Evolutionary conservation across 2,329 filamentous ascomycete genomes (phyloP).

Genomic region (Septoria petroselini): DNA sequence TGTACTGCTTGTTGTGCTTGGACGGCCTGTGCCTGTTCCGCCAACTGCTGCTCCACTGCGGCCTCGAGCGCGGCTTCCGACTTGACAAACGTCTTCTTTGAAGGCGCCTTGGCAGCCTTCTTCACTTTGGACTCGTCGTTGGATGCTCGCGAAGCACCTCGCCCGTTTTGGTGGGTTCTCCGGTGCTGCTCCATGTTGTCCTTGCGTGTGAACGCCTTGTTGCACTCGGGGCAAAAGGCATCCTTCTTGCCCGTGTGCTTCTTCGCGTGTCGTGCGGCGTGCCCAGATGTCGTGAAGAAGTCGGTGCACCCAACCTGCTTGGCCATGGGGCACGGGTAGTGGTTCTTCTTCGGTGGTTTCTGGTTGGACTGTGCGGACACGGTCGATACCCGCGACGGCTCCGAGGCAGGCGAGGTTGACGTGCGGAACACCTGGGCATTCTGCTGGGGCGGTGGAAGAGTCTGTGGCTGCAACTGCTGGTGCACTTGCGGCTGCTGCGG

Average conservation of each 20-base stretch:
- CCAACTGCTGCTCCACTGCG: slow-evolving; percentile 38
- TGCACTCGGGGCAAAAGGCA: slow-evolving; percentile 66
- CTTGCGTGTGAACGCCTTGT: slow-evolving; percentile 75
- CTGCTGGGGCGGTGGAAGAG: slow-evolving; percentile 1
- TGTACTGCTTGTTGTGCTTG: slow-evolving; percentile 22
- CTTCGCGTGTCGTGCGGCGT: slow-evolving; percentile 80
- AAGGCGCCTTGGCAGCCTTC: slow-evolving; percentile 41
- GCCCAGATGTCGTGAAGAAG: slow-evolving; percentile 79
- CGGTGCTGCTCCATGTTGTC: slow-evolving; percentile 89
- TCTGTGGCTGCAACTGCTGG: slow-evolving; percentile 4
- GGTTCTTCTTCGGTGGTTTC: slow-evolving; percentile 57
- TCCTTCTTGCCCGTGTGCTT: slow-evolving; percentile 80
- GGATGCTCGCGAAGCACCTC: slow-evolving; percentile 42
- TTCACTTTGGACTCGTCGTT: slow-evolving; percentile 46
- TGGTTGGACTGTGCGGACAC: slow-evolving; percentile 46
- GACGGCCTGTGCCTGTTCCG: slow-evolving; percentile 24
- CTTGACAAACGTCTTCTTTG: slow-evolving; percentile 34
- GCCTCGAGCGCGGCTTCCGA: slow-evolving; percentile 35
- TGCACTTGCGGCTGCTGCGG: not conserved
- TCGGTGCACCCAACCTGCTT: slow-evolving; percentile 70
- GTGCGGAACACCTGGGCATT: slow-evolving; percentile 13
- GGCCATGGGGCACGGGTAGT: slow-evolving; percentile 70
- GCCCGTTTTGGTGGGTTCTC: slow-evolving; percentile 64
- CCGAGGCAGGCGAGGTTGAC: slow-evolving; percentile 53
- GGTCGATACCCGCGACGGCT: slow-evolving; percentile 43